Conservation (phyloP, 1,139 yeast genomes). For the Lodderomyces theae region DNA sequence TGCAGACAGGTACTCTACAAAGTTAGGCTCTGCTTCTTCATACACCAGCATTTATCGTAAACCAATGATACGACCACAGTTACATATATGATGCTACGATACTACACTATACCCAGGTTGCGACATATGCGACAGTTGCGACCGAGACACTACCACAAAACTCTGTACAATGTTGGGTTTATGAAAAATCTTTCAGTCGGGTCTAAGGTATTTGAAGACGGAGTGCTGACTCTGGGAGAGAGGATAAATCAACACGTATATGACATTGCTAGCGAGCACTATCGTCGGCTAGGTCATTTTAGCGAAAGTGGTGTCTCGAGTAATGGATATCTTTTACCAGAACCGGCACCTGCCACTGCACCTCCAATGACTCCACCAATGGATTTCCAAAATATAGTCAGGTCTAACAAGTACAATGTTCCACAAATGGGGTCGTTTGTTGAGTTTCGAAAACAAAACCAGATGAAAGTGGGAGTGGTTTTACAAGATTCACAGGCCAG, state of each 20-base stretch:
- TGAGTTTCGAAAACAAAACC: conserved; percentile 26
- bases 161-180: conserved; percentile 1
- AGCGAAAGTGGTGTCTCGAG: background rate
- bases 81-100: conserved; percentile 3
- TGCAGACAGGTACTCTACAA: conserved; percentile 4
- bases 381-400: conserved; percentile 16
- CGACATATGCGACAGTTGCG: background rate
- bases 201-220: background rate
- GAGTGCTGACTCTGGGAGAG: background rate
- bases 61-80: conserved; percentile 1
- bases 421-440: conserved; percentile 37
- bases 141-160: background rate
- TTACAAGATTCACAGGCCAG: conserved; percentile 27
- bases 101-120: conserved; percentile 1
- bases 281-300: background rate
- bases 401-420: conserved; percentile 18
- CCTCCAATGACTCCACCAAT: conserved; percentile 3
- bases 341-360: background rate
- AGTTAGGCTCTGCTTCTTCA: background rate
- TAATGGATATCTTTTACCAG: background rate
- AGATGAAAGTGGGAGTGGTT: conserved; percentile 37
- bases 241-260: background rate
- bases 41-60: background rate
- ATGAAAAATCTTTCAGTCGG: background rate
- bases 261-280: background rate